A percentile compares a stretch with the other conserved stretches of the same genome.
phyloP scores from a whole-genome alignment of 1,284 basidiomycete species.

The Ustilago curta region DNA sequence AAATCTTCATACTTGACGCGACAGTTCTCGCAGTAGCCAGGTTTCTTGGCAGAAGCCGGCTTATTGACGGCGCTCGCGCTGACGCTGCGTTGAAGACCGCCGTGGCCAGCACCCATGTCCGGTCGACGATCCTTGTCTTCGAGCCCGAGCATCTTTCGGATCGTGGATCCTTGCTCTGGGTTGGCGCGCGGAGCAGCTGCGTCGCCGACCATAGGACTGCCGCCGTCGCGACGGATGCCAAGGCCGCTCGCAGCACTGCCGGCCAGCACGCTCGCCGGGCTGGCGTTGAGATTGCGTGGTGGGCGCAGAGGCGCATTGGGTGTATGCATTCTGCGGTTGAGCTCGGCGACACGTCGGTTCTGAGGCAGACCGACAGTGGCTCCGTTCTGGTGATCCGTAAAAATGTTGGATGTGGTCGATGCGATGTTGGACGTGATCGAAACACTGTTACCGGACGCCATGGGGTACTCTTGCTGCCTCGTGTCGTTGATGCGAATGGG shows the following conservation, averaged over 20 bases:
- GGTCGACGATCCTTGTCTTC: conserved; percentile 26
- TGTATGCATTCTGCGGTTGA: conserved; percentile 57
- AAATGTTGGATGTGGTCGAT: conserved; percentile 80
- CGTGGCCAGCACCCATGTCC: neutral
- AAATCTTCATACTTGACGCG: conserved; percentile 91
- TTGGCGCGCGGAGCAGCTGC: conserved; percentile 18
- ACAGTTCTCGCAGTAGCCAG: conserved; percentile 99
- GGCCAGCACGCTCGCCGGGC: conserved; percentile 44
- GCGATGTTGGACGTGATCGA: conserved; percentile 87
- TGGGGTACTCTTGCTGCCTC: conserved; percentile 50
- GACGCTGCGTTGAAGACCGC: conserved; percentile 38
- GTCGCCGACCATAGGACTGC: conserved; percentile 24
- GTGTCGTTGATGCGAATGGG: conserved; percentile 28
- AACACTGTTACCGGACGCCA: conserved; percentile 79
- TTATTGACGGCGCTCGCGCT: conserved; percentile 47
- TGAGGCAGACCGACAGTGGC: conserved; percentile 44
- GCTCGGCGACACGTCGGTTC: conserved; percentile 57
- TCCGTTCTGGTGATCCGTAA: conserved; percentile 44
- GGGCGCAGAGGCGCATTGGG: conserved; percentile 31
- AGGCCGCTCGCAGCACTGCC: conserved; percentile 47
- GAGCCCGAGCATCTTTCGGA: conserved; percentile 60
- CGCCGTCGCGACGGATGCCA: conserved; percentile 41
- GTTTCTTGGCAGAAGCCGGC: conserved; percentile 78
- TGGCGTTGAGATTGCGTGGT: conserved; percentile 31
- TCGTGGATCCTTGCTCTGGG: conserved; percentile 42